A percentile compares a stretch with the other conserved stretches of the same genome.
phyloP scores from a whole-genome alignment of 1,139 yeast species.

The Scheffersomyces titani region DNA sequence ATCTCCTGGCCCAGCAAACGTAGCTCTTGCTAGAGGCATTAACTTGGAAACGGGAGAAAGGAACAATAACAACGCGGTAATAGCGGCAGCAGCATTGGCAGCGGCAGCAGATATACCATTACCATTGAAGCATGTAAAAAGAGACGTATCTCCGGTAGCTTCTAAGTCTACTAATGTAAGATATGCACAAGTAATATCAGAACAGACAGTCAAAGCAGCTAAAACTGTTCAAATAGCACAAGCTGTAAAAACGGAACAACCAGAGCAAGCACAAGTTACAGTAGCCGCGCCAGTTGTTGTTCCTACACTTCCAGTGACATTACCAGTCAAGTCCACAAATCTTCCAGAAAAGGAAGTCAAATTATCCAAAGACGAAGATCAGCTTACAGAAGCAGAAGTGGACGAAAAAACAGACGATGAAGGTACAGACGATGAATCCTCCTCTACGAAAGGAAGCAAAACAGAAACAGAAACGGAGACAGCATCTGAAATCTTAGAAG shows the following conservation, averaged over 20 bases:
- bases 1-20: constrained; percentile 53
- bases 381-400: constrained; percentile 17
- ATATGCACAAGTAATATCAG: neutral
- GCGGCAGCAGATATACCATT: constrained; percentile 71
- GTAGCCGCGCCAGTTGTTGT: neutral
- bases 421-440: neutral
- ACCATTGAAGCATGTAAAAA: constrained; percentile 34
- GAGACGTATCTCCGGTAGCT: neutral
- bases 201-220: neutral
- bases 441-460: neutral
- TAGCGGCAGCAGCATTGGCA: constrained; percentile 72
- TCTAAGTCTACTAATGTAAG: neutral
- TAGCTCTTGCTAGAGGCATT: constrained; percentile 46
- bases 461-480: neutral
- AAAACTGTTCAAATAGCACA: neutral
- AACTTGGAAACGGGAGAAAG: constrained; percentile 38
- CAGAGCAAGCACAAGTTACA: neutral
- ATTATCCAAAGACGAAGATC: constrained; percentile 10
- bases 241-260: neutral
- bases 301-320: neutral
- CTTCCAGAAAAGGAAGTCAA: constrained; percentile 8
- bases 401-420: constrained; percentile 17
- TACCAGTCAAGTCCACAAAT: neutral
- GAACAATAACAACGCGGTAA: constrained; percentile 51
- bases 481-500: constrained; percentile 1